These are phyloP conservation scores for Ceratocystiopsis sp. DNA, from an alignment of 2,329 filamentous ascomycete genomes.

Conservation along the genomic window DNA sequence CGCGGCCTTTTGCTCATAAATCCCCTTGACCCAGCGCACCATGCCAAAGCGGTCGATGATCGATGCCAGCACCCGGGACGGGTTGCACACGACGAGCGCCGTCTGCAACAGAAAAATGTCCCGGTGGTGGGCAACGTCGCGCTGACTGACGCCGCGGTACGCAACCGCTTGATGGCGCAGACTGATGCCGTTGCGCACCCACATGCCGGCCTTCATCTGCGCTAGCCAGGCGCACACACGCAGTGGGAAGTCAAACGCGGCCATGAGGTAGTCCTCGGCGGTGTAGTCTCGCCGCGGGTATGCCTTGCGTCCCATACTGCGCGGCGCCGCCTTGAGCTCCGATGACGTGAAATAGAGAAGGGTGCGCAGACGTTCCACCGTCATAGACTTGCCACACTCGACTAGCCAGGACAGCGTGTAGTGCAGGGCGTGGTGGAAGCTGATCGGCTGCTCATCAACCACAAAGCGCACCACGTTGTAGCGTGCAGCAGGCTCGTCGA, in stretches of 20 bases:
- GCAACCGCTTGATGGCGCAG: slow-evolving; percentile 87
- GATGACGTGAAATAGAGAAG: slow-evolving; percentile 56
- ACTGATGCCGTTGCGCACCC: slow-evolving; percentile 95
- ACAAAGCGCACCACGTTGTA: slow-evolving; percentile 70
- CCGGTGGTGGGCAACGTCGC: slow-evolving; percentile 85
- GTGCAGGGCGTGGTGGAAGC: slow-evolving; percentile 92
- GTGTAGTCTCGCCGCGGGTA: slow-evolving; percentile 39
- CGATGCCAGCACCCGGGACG: slow-evolving; percentile 67
- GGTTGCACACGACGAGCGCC: slow-evolving; percentile 71
- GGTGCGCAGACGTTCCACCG: slow-evolving; percentile 45
- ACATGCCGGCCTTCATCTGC: slow-evolving; percentile 97
- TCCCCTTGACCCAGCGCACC: slow-evolving; percentile 68
- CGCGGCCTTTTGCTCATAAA: slow-evolving; percentile 54
- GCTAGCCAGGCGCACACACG: slow-evolving; percentile 91
- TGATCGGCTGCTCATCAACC: slow-evolving; percentile 79
- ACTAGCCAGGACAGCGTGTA: slow-evolving; percentile 94
- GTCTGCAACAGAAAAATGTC: slow-evolving; percentile 91
- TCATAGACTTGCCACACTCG: slow-evolving; percentile 68
- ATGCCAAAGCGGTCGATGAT: slow-evolving; percentile 87
- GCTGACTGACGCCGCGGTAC: slow-evolving; percentile 74
- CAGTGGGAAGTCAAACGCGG: slow-evolving; percentile 82
- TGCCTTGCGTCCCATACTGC: slow-evolving; percentile 41
- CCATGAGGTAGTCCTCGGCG: slow-evolving; percentile 66
- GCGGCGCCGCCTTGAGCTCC: slow-evolving; percentile 49
- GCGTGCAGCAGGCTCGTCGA: slow-evolving; percentile 38